A percentile compares a stretch with the other conserved stretches of the same genome.
Conservation (phyloP, 2,329 filamentous ascomycete species). For the Oidium heveae region DNA sequence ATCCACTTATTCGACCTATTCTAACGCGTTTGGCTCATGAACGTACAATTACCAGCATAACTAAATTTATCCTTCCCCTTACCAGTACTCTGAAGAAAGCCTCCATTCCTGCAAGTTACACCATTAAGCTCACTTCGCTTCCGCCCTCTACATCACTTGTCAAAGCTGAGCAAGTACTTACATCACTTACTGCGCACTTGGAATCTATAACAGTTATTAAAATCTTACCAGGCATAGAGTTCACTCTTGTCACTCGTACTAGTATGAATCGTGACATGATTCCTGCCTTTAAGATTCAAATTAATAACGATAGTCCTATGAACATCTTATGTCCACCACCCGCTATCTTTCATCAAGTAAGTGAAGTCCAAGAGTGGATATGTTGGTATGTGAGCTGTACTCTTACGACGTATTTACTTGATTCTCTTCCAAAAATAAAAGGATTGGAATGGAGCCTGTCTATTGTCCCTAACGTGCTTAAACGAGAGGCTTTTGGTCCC, state of each 20-base stretch:
- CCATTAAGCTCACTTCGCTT: conserved; percentile 5
- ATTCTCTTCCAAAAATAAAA: not conserved
- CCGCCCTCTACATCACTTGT: conserved; percentile 5
- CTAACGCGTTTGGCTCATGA: conserved; percentile 13
- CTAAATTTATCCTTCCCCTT: conserved; percentile 7
- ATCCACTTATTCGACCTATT: conserved; percentile 33
- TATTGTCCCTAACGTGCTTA: conserved; percentile 1
- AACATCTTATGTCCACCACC: conserved; percentile 5
- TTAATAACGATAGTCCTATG: conserved; percentile 2
- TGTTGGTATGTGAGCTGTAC: conserved; percentile 8
- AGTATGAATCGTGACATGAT: conserved; percentile 1
- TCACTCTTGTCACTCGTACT: conserved; percentile 16
- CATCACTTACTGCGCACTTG: conserved; percentile 17
- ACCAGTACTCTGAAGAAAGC: conserved; percentile 7
- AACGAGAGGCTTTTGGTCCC: not conserved
- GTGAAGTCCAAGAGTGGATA: conserved; percentile 8
- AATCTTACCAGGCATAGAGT: conserved; percentile 13
- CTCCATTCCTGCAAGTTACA: conserved; percentile 9
- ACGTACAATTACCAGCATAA: conserved; percentile 6
- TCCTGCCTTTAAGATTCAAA: conserved; percentile 3
- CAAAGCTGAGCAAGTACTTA: conserved; percentile 17
- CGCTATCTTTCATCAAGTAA: conserved; percentile 2
- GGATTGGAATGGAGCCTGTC: not conserved
- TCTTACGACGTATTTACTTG: conserved; percentile 4
- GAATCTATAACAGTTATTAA: conserved; percentile 18